Evolutionary conservation across 345 rosid species (phyloP).

Genomic region (Lepidium africanum): DNA sequence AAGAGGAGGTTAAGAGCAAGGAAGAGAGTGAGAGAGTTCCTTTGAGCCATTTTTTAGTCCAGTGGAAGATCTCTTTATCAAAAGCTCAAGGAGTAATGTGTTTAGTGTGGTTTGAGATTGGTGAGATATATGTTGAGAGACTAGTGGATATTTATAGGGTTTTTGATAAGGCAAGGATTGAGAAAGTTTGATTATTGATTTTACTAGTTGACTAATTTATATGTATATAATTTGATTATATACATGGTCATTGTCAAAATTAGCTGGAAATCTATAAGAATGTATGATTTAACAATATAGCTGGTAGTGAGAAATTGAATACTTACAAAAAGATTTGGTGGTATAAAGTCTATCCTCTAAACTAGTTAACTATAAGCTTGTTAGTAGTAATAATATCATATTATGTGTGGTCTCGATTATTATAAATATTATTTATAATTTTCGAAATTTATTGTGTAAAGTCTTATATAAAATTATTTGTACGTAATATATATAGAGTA

Average conservation of each 20-base stretch:
- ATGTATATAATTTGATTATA: neutral
- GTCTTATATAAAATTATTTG: neutral
- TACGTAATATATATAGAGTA: too few species aligned
- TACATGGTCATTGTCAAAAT: neutral
- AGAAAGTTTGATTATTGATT: neutral
- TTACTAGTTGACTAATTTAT: neutral
- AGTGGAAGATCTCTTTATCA: neutral
- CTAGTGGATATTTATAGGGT: slow-evolving; percentile 17
- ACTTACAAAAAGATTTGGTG: neutral
- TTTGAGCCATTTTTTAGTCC: slow-evolving; percentile 34
- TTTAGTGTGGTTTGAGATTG: neutral
- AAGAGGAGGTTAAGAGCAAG: slow-evolving; percentile 43
- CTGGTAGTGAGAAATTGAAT: neutral
- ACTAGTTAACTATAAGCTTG: neutral
- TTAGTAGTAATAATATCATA: neutral
- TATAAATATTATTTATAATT: neutral
- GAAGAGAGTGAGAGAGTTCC: slow-evolving; percentile 45
- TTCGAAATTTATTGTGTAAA: neutral
- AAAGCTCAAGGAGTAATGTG: neutral
- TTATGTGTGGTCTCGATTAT: neutral
- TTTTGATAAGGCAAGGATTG: neutral
- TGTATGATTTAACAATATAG: neutral
- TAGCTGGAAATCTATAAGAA: neutral
- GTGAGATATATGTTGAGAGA: slow-evolving; percentile 1
- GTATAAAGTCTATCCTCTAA: neutral